Evolutionary conservation across 148 eudicot species (phyloP).

Genomic region (Limonium bicolor): DNA sequence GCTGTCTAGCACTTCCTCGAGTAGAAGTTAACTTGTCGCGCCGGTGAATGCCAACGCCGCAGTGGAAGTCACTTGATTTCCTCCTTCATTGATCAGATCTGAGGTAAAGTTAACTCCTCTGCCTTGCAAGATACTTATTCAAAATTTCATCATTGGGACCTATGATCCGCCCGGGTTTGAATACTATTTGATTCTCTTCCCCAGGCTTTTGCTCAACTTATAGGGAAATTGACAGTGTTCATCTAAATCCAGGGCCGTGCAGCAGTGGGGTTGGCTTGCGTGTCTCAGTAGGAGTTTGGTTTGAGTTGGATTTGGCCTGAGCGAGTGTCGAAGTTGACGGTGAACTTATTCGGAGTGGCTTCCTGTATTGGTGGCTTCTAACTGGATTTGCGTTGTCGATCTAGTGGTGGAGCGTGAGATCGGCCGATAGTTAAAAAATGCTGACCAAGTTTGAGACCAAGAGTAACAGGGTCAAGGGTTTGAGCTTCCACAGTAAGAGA

Average conservation of each 20-base stretch:
- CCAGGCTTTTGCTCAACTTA: not conserved
- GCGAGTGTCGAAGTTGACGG: not conserved
- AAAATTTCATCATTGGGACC: not conserved
- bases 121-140: not conserved
- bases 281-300: not conserved
- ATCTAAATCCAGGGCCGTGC: not conserved
- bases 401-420: slow-evolving; percentile 1
- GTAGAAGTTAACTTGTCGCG: not conserved
- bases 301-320: not conserved
- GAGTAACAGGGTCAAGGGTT: slow-evolving; percentile 91
- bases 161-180: not conserved
- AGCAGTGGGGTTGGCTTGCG: not conserved
- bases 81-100: slow-evolving; percentile 14
- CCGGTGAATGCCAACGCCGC: slow-evolving; percentile 2
- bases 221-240: not conserved
- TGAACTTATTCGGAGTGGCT: not conserved
- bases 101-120: slow-evolving; percentile 5
- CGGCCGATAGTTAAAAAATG: slow-evolving; percentile 25
- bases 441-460: slow-evolving; percentile 90
- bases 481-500: slow-evolving; percentile 76
- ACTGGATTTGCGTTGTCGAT: not conserved
- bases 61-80: slow-evolving; percentile 13
- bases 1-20: no score
- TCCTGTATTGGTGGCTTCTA: not conserved
- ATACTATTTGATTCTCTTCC: not conserved